Evolutionary conservation across 768 basidiomycete species (phyloP), one percentile per base, ranked within the genome.

Genomic region (Termitomyces eurrhizus): DNA sequence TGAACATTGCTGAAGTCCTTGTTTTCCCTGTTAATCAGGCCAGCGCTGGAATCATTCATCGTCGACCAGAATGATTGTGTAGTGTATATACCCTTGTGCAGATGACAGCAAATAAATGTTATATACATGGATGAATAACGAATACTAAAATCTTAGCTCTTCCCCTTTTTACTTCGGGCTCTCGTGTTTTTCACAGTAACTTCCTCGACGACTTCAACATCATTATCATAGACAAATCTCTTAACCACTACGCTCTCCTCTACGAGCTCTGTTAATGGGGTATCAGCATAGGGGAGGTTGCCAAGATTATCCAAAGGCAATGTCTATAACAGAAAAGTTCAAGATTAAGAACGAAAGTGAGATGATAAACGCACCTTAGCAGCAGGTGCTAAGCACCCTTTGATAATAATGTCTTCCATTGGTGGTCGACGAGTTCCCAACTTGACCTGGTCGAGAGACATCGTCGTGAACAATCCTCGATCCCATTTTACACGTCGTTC

Each of bases 11-110:
- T 0, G 89, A 94, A 68, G 74, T 91, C 12, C 83, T 85, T 58
- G 80, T 93, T 49, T 83, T 92, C 65, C 91, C 91, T 2, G 87
- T 88, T 35, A 91, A 91, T 70, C 91, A 93, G 75, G 91, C 91
- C 37, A 78, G 82, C 62, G 82, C 88, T 29, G 85, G 80, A 26
- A 71, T 90, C 65, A 83, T 76, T 65, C 87, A 88, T 74, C 78
- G 84, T 62, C 77, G 75, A 45, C 74, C 76, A 66, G 76, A 73
- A 64, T 62, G 73, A 62, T 33, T 44, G 51, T 54, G 49, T 58
- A 24, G 33, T 62, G 36, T 60, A 61, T 59, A 65, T 64, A 54
- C 56, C 49, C 35, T 56, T 59, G 41, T 56, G 56, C 58, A 64
- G 46, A 64, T 62, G 49, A 65, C 59, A 65, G 58, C 48, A 61